Conservation (phyloP, 495 filamentous ascomycete species). For the Aspergillus diversus region DNA sequence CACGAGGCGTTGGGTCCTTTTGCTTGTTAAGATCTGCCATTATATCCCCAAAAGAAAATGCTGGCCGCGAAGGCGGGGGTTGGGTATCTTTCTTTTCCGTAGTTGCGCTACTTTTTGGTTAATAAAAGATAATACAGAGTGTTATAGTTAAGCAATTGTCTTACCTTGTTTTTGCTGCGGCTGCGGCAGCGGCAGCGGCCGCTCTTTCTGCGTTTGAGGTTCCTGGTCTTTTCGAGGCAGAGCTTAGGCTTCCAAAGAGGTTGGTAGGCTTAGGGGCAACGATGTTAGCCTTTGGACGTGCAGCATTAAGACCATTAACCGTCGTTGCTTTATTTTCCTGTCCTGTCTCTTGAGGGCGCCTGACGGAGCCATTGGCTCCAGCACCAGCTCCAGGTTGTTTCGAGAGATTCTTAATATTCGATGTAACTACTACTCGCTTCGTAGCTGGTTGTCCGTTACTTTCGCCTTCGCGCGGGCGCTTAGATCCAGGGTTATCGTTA, state of each 20-base stretch:
- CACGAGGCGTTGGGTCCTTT: slow-evolving; percentile 57
- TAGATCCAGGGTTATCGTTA: slow-evolving; percentile 44
- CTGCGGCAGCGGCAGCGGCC: slow-evolving; percentile 49
- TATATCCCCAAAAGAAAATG: slow-evolving; percentile 59
- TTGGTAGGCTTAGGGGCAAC: slow-evolving; percentile 59
- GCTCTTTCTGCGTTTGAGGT: slow-evolving; percentile 57
- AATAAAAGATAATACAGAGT: slow-evolving; percentile 13
- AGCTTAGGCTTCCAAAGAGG: slow-evolving; percentile 61
- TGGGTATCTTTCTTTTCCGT: slow-evolving; percentile 47
- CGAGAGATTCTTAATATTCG: slow-evolving; percentile 31
- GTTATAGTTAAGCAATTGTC: background rate
- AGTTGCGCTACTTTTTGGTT: slow-evolving; percentile 29
- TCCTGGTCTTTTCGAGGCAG: slow-evolving; percentile 64
- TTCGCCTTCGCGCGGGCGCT: slow-evolving; percentile 51
- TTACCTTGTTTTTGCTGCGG: slow-evolving; percentile 50
- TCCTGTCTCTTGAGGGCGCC: slow-evolving; percentile 25
- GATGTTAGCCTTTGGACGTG: slow-evolving; percentile 53
- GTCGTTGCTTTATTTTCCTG: slow-evolving; percentile 38
- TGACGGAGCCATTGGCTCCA: slow-evolving; percentile 30
- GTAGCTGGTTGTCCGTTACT: slow-evolving; percentile 39
- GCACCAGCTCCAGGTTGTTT: slow-evolving; percentile 26
- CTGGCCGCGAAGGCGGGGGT: slow-evolving; percentile 43
- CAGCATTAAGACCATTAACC: slow-evolving; percentile 31
- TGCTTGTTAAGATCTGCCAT: slow-evolving; percentile 70
- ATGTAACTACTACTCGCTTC: slow-evolving; percentile 43